Percentiles rank a stretch among this genome's conserved stretches.
These are phyloP conservation scores for Sugiyamaella boreocaroliniensis DNA, from an alignment of 805 yeast species.

Conservation along the genomic window DNA sequence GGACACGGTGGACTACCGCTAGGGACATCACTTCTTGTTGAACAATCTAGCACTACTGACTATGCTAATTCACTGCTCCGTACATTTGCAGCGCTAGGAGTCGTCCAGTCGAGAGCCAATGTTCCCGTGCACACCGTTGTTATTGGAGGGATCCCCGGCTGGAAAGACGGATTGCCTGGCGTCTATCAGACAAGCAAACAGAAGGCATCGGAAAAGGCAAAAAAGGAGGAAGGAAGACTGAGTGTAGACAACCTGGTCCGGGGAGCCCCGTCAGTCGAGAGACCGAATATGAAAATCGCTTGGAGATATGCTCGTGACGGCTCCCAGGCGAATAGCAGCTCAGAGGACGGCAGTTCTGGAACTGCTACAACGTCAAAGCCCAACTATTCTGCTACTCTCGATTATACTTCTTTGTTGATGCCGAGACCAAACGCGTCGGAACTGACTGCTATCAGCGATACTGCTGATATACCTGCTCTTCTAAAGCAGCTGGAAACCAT, in stretches of 20 bases:
- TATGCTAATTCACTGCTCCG: constrained; percentile 66
- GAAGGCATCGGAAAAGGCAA: constrained; percentile 23
- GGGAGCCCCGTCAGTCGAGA: constrained; percentile 1
- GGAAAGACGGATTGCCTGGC: constrained; percentile 74
- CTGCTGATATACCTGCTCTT: constrained; percentile 28
- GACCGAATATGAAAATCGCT: constrained; percentile 64
- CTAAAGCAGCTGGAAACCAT: constrained; percentile 17
- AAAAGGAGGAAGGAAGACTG: constrained; percentile 43
- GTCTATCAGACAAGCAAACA: constrained; percentile 53
- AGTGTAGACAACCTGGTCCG: constrained; percentile 58
- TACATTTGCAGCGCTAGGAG: constrained; percentile 70
- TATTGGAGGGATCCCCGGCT: constrained; percentile 48
- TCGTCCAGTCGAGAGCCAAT: constrained; percentile 49
- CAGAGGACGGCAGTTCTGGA: neutral
- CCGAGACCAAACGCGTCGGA: constrained; percentile 65
- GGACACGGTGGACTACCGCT: constrained; percentile 82
- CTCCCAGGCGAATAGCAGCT: constrained; percentile 12
- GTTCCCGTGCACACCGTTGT: constrained; percentile 52
- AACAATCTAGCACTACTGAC: constrained; percentile 86
- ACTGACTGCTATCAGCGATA: constrained; percentile 42
- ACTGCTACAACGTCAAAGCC: constrained; percentile 33
- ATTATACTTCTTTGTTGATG: constrained; percentile 60
- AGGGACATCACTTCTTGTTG: constrained; percentile 62
- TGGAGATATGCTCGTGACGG: constrained; percentile 73
- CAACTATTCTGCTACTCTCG: constrained; percentile 61